Base-by-base conservation (phyloP, 805 yeast species). In the Ogataea trehaloabstinens region DNA sequence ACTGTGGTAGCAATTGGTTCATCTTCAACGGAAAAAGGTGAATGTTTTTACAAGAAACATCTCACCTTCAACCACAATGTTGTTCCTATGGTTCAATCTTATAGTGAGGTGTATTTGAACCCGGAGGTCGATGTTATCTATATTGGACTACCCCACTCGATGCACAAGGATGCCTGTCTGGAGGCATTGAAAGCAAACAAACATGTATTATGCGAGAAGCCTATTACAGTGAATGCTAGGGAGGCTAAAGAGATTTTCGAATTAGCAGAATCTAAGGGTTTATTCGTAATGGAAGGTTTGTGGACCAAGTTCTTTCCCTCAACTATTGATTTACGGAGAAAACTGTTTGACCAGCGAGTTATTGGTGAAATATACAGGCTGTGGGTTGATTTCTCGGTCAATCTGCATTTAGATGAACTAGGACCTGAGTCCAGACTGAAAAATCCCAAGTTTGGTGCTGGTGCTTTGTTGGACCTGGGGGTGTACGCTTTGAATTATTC, bases 231-330 rank as follows among this genome's bases (percentile, higher is more conserved):
- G 35, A 76, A 74, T 44, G 59, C 57, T 3, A 55, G 55, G 16
- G 78, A 77, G 40, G 66, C 76, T 5, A 46, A 58, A 20, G 70
- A 64, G 28, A 50, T 77, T 8, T 55, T 66, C 34, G 61, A 52
- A 1, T 61, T 68, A 32, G 83, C 83, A 3, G 60, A 62, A 46
- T 42, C 53, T 37, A 67, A 69, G 52, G 61, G 64, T 2, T 51
- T 67, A 34, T 75, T 71, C 43, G 58, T 78, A 25, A 72, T 78
- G 80, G 85, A 78, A 53, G 84, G 75, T 4, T 69, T 74, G 37
- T 76, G 82, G 82, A 69, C 80, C 5, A 63, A 78, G 34, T 74
- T 70, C 46, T 71, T 74, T 61, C 83, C 83, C 2, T 42, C 73
- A 4, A 52, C 68, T 16, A 45, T 51, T 15, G 59, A 61, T 31